Percentiles rank a stretch among this genome's conserved stretches.
Conservation (phyloP, 148 eudicot genomes). For the Chenopodium berlandieri region DNA sequence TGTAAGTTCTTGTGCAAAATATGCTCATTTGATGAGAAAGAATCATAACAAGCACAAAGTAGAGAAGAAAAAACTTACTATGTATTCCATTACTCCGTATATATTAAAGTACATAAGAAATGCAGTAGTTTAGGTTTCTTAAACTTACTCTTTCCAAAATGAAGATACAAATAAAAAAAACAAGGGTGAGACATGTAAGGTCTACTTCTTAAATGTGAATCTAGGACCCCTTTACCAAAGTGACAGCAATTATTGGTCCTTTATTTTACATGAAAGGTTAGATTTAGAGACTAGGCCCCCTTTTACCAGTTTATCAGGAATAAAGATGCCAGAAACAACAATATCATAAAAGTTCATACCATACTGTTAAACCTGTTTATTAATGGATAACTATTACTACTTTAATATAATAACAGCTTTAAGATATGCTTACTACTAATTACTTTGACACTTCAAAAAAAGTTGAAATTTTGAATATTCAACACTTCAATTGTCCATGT, state of each 20-base stretch:
- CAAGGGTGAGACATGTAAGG: background rate
- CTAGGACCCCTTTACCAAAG: background rate
- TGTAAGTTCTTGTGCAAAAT: no score
- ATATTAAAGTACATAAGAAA: no score
- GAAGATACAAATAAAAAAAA: background rate
- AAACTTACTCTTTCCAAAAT: background rate
- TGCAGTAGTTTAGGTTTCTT: no score
- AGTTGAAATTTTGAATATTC: background rate
- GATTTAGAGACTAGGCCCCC: background rate
- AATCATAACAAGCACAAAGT: no score
- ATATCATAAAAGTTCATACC: background rate
- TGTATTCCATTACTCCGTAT: no score
- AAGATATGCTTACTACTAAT: background rate
- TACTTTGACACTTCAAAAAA: background rate
- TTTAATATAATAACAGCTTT: background rate
- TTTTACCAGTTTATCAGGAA: conserved; percentile 16
- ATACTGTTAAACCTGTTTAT: background rate
- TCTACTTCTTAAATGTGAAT: background rate
- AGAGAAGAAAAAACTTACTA: no score
- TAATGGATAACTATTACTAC: background rate
- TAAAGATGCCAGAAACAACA: background rate
- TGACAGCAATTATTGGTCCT: background rate
- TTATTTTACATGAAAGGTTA: background rate
- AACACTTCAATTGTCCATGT: background rate
- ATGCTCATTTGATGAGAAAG: background rate